phyloP scores from a whole-genome alignment of 768 basidiomycete genomes.

The Rhizopogon rudus region DNA sequence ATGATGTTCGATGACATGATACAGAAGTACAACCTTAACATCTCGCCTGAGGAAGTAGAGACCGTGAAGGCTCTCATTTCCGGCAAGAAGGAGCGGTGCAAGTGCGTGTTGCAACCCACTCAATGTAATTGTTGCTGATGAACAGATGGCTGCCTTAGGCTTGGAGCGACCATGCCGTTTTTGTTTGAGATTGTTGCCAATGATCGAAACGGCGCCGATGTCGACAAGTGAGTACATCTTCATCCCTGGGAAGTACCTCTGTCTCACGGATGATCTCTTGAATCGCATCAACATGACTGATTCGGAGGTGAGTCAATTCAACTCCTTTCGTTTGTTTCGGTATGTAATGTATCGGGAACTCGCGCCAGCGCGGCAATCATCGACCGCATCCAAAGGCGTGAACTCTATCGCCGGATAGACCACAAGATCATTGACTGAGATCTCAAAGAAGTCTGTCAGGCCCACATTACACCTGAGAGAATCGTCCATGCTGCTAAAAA shows the following conservation, averaged over 20 bases:
- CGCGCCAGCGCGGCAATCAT: conserved; percentile 55
- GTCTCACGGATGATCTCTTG: conserved; percentile 62
- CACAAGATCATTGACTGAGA: conserved; percentile 44
- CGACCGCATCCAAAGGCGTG: conserved; percentile 52
- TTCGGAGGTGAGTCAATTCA: conserved; percentile 17
- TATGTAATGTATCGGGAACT: conserved; percentile 43
- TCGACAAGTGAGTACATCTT: conserved; percentile 73
- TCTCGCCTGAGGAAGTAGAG: conserved; percentile 42
- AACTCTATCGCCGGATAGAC: conserved; percentile 70
- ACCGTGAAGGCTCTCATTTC: conserved; percentile 79
- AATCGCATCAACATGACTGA: conserved; percentile 50
- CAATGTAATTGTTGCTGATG: background rate
- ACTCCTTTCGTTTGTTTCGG: background rate
- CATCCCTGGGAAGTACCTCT: conserved; percentile 54
- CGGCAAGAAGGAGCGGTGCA: conserved; percentile 49
- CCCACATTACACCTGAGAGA: conserved; percentile 29
- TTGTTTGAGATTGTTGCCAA: conserved; percentile 86
- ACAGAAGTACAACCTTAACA: conserved; percentile 45
- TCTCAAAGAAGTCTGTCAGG: conserved; percentile 20
- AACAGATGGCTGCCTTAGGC: conserved; percentile 4
- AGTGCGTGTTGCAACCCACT: conserved; percentile 31
- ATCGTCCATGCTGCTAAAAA: conserved; percentile 41
- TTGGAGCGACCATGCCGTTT: conserved; percentile 55
- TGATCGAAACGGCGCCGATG: conserved; percentile 75
- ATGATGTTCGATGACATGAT: conserved; percentile 78